Percentiles rank a stretch among this genome's conserved stretches.
Evolutionary conservation across 192 early-diverging fungal species (phyloP).

Genomic region (Thoreauomyces humboldtii): DNA sequence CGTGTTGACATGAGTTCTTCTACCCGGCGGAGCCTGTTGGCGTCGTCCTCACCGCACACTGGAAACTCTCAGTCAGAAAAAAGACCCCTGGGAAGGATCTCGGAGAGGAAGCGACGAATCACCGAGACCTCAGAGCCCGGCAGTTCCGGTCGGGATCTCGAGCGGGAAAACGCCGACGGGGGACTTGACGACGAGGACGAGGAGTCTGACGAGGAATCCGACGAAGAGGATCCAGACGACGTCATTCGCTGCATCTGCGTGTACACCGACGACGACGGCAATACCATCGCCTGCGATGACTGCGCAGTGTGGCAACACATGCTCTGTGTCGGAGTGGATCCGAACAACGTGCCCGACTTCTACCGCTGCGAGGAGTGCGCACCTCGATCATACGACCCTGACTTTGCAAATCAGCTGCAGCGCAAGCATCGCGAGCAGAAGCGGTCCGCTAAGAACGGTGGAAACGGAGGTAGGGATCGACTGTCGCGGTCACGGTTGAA

Average conservation of each 20-base stretch:
- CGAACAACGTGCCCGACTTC: constrained; percentile 76
- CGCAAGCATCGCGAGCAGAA: background rate
- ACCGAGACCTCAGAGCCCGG: too few species aligned
- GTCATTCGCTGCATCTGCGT: constrained; percentile 95
- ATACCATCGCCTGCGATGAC: constrained; percentile 92
- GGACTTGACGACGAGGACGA: constrained; percentile 3
- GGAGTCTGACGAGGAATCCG: constrained; percentile 44
- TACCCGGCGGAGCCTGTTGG: too few species aligned
- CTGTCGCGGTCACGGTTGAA: too few species aligned
- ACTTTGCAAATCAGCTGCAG: background rate
- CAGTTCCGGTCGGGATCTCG: too few species aligned
- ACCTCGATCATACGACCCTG: constrained; percentile 59
- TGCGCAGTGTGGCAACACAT: constrained; percentile 96
- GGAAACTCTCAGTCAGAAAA: too few species aligned
- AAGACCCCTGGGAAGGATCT: too few species aligned
- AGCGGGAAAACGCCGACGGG: background rate
- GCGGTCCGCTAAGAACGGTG: too few species aligned
- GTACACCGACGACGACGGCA: constrained; percentile 90
- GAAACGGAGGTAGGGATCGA: too few species aligned
- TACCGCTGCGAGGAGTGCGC: constrained; percentile 86
- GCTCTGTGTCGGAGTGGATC: constrained; percentile 73
- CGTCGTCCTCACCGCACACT: too few species aligned
- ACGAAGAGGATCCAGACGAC: constrained; percentile 65
- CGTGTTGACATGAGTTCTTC: too few species aligned
- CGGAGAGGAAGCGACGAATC: too few species aligned